Conservation (phyloP, 2,329 filamentous ascomycete genomes). For the Cucurbitaria berberidis region DNA sequence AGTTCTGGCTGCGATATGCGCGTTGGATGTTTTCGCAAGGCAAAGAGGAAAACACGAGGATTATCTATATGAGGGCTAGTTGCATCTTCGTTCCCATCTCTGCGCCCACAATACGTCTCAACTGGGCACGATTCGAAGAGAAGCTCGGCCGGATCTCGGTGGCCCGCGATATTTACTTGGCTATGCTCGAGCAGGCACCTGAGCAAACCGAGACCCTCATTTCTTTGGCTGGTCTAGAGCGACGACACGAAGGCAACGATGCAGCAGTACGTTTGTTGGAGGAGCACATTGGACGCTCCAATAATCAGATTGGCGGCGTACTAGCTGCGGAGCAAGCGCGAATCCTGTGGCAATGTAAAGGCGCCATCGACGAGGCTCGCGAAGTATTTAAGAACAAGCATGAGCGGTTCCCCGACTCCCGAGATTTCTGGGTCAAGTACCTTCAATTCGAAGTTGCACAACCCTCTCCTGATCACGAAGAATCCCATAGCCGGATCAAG, state of each 20-base stretch:
- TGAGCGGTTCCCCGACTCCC: slow-evolving; percentile 83
- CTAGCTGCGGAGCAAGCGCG: slow-evolving; percentile 88
- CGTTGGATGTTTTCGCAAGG: slow-evolving; percentile 81
- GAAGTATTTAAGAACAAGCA: slow-evolving; percentile 82
- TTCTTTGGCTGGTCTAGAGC: slow-evolving; percentile 84
- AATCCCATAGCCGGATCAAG: slow-evolving; percentile 75
- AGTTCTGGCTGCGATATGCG: slow-evolving; percentile 97
- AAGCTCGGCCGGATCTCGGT: slow-evolving; percentile 76
- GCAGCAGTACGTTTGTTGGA: slow-evolving; percentile 85
- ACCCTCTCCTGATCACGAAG: slow-evolving; percentile 69
- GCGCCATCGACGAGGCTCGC: slow-evolving; percentile 78
- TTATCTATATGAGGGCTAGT: slow-evolving; percentile 87
- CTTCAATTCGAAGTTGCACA: slow-evolving; percentile 88
- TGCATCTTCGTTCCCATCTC: slow-evolving; percentile 87
- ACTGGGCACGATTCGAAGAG: slow-evolving; percentile 96
- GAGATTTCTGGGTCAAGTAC: slow-evolving; percentile 88
- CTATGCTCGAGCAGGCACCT: slow-evolving; percentile 77
- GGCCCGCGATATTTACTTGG: slow-evolving; percentile 82
- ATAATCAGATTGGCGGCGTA: slow-evolving; percentile 82
- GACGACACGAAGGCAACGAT: slow-evolving; percentile 82
- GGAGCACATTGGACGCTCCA: slow-evolving; percentile 74
- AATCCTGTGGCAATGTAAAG: slow-evolving; percentile 86
- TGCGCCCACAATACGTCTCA: slow-evolving; percentile 79
- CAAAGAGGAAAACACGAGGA: slow-evolving; percentile 88
- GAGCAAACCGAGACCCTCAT: slow-evolving; percentile 86